Evolutionary conservation across 768 basidiomycete species (phyloP).

Genomic region (Macrolepiota albuminosa): DNA sequence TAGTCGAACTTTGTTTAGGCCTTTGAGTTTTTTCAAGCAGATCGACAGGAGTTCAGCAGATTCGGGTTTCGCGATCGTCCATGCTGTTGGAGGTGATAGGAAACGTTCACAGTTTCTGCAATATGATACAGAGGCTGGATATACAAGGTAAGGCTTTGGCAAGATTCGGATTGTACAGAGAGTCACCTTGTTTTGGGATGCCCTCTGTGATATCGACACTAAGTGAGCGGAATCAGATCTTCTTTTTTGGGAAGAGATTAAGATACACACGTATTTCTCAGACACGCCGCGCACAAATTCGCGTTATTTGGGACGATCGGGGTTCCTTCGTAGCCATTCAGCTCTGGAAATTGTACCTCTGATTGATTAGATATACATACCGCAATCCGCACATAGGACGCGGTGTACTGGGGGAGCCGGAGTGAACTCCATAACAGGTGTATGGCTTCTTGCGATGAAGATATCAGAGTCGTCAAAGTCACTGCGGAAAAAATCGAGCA

Average conservation of each 20-base stretch:
- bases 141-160: neutral
- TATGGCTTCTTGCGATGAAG: neutral
- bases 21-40: conserved; percentile 93
- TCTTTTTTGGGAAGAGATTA: neutral
- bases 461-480: neutral
- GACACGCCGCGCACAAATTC: conserved; percentile 84
- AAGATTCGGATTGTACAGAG: neutral
- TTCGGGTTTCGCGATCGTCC: conserved; percentile 85
- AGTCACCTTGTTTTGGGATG: conserved; percentile 87
- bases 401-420: conserved; percentile 73
- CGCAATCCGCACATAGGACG: conserved; percentile 88
- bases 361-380: conserved; percentile 30
- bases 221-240: conserved; percentile 1
- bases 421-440: conserved; percentile 65
- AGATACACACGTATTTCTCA: conserved; percentile 72
- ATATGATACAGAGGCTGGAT: conserved; percentile 78
- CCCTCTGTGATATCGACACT: conserved; percentile 98
- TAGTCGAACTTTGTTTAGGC: conserved; percentile 87
- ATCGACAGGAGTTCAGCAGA: conserved; percentile 91
- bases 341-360: conserved; percentile 1
- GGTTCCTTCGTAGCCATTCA: conserved; percentile 44
- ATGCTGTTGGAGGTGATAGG: conserved; percentile 82
- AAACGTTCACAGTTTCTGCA: conserved; percentile 97
- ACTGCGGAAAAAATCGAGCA: conserved; percentile 11
- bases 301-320: conserved; percentile 90